Evolutionary conservation across 768 basidiomycete genomes (phyloP), one percentile per base, ranked within the genome.

Genomic region (Tricholoma saponaceum): DNA sequence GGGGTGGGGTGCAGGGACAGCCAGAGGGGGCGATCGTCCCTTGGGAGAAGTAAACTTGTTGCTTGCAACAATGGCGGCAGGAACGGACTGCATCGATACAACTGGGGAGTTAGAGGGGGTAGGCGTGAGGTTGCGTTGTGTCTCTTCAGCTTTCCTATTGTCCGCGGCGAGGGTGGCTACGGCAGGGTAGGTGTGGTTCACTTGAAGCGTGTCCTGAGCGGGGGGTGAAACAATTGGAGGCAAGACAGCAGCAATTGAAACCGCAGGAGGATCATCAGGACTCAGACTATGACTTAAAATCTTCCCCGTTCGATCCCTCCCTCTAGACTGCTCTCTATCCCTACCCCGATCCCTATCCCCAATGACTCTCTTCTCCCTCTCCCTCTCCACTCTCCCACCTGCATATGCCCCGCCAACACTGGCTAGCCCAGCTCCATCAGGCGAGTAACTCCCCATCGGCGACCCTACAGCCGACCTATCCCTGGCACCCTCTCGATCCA

Each of bases 81-180:
- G 68, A 41, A 62, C 63, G 37, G 60, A 67, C 55, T 71, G 62
- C 49, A 70, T 66, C 8, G 60, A 52, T 20, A 76, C 67, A 6
- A 80, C 68, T 18, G 86, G 86, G 26, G 86, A 86, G 63, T 84
- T 87, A 16, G 83, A 78, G 7, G 86, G 86, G 1, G 86, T 87
- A 16, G 83, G 83, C 52, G 80, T 75, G 22, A 73, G 69, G 58
- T 68, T 58, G 14, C 63, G 58, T 58, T 64, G 51, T 37, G 63
- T 64, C 41, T 66, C 66, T 26, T 67, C 70, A 8, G 60, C 60
- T 35, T 52, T 57, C 20, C 54, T 56, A 9, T 60, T 52, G 16
- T 62, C 56, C 5, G 62, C 54, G 12, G 61, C 59, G 9, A 32
- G 30, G 30, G 30, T 8, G 12, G 62, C 51, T 8, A 62, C 51